Percentiles rank a stretch among this genome's conserved stretches.
Evolutionary conservation across 164 flowering plant genomes (phyloP).

Genomic region (Chimonanthus praecox): DNA sequence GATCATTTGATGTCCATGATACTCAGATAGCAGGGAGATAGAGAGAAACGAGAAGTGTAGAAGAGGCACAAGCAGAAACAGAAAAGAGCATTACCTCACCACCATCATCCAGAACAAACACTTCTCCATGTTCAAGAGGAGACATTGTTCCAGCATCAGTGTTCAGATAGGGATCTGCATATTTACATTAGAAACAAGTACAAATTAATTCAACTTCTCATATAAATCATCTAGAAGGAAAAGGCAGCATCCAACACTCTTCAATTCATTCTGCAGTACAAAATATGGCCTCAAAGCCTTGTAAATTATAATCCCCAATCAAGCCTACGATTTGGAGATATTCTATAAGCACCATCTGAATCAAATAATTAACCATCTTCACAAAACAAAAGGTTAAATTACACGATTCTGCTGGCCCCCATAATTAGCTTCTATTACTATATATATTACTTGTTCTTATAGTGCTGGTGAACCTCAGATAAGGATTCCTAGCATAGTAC

Average conservation of each 20-base stretch:
- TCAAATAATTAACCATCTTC: too few relatives aligned
- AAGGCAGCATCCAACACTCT: not conserved
- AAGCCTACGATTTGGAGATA: too few relatives aligned
- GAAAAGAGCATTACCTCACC: conserved; percentile 62
- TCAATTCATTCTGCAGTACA: not conserved
- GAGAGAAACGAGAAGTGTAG: not conserved
- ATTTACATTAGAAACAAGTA: not conserved
- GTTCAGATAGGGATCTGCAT: conserved; percentile 89
- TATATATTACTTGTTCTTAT: too few relatives aligned
- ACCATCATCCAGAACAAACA: conserved; percentile 90
- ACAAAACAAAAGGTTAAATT: too few relatives aligned
- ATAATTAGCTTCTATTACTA: too few relatives aligned
- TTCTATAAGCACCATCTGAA: too few relatives aligned
- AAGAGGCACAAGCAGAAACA: not conserved
- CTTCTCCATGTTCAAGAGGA: conserved; percentile 96
- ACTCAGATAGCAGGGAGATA: not conserved
- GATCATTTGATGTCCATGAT: not conserved
- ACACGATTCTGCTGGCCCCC: too few relatives aligned
- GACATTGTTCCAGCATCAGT: conserved; percentile 99
- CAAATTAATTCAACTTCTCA: not conserved
- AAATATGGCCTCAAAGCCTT: too few relatives aligned
- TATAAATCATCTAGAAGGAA: not conserved
- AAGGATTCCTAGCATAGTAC: too few relatives aligned
- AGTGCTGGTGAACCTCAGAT: too few relatives aligned
- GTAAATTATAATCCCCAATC: too few relatives aligned